Conservation (phyloP, 164 flowering plant genomes). For the Malania oleifera region DNA sequence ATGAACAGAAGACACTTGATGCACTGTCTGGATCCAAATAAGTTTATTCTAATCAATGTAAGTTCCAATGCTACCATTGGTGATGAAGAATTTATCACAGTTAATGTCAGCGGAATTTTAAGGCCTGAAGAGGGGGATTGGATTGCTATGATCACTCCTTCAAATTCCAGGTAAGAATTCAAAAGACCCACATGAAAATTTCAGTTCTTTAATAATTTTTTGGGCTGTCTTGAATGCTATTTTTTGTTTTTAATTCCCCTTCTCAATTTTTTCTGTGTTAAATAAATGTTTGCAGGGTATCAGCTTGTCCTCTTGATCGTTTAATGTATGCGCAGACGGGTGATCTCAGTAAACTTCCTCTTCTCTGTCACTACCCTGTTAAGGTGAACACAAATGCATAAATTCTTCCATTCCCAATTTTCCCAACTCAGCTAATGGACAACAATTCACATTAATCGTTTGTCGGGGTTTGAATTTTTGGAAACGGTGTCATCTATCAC, state of each 20-base stretch:
- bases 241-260: background rate
- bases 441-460: too few species aligned
- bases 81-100: conserved; percentile 47
- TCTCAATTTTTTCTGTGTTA: background rate
- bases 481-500: too few species aligned
- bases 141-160: conserved; percentile 84
- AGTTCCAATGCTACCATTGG: conserved; percentile 24
- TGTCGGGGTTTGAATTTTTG: too few species aligned
- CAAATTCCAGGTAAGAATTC: conserved; percentile 46
- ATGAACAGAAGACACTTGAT: conserved; percentile 42
- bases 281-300: conserved; percentile 37
- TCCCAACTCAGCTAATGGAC: too few species aligned
- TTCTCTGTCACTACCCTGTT: conserved; percentile 86
- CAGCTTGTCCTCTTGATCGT: conserved; percentile 32
- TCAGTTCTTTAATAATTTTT: too few species aligned
- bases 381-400: conserved; percentile 40
- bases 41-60: conserved; percentile 37
- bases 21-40: conserved; percentile 42
- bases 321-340: conserved; percentile 54
- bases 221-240: too few species aligned
- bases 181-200: too few species aligned
- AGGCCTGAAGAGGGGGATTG: conserved; percentile 41
- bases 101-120: conserved; percentile 56
- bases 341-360: conserved; percentile 58
- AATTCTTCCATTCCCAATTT: too few species aligned